Percentiles rank a stretch among this genome's conserved stretches.
These are phyloP conservation scores for Beauveria caledonica DNA, from an alignment of 2,329 filamentous ascomycete genomes.

Conservation along the genomic window DNA sequence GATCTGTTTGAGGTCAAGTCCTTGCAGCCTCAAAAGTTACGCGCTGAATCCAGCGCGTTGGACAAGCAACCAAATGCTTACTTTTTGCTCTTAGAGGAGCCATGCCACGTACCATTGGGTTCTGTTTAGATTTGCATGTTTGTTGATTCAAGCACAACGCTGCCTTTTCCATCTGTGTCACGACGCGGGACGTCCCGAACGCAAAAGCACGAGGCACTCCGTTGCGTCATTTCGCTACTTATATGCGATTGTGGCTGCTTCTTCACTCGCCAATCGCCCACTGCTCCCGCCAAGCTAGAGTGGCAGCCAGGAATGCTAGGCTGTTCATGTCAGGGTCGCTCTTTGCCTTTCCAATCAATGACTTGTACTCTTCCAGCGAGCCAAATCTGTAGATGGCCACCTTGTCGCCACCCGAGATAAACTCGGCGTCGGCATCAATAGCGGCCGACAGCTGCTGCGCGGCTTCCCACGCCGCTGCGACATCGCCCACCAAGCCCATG, in stretches of 20 bases:
- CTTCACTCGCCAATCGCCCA: constrained; percentile 2
- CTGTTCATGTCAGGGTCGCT: constrained; percentile 7
- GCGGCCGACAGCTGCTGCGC: background rate
- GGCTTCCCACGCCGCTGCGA: background rate
- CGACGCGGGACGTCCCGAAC: background rate
- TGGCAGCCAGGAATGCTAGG: constrained; percentile 5
- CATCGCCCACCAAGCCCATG: background rate
- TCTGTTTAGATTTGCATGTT: background rate
- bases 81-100: background rate
- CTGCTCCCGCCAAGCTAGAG: constrained; percentile 5
- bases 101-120: background rate
- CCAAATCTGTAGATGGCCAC: background rate
- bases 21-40: background rate
- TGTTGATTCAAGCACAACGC: background rate
- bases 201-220: background rate
- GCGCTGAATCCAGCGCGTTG: background rate
- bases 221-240: background rate
- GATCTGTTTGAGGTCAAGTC: background rate
- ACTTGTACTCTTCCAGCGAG: background rate
- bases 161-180: no score
- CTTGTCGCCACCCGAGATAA: background rate
- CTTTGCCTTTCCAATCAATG: background rate
- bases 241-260: background rate
- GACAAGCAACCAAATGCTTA: background rate
- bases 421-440: background rate